Percentiles rank a stretch among this genome's conserved stretches.
Conservation (phyloP, 306 rosid species). For the Corylus avellana region DNA sequence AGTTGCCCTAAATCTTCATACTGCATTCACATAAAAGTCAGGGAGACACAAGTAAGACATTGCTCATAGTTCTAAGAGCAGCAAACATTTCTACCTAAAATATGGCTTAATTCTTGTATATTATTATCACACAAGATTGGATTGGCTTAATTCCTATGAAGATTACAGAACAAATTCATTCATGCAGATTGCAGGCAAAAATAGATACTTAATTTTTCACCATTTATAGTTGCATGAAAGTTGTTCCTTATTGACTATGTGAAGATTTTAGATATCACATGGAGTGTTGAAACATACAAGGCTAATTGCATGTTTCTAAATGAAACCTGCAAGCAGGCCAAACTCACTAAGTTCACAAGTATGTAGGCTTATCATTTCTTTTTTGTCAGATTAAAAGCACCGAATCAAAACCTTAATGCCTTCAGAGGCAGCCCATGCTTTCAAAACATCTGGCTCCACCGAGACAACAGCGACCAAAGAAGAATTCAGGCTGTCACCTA, state of each 20-base stretch:
- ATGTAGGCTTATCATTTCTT: slow-evolving; percentile 2
- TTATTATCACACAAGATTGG: background rate
- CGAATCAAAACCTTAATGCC: slow-evolving; percentile 60
- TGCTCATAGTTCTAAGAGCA: background rate
- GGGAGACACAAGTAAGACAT: slow-evolving; percentile 18
- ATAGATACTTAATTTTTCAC: background rate
- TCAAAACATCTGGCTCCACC: slow-evolving; percentile 72
- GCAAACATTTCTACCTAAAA: background rate
- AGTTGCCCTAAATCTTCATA: slow-evolving; percentile 62
- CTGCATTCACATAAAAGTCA: slow-evolving; percentile 46
- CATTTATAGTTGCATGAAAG: background rate
- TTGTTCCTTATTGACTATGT: background rate
- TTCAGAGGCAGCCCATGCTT: slow-evolving; percentile 85
- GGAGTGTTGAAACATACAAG: background rate
- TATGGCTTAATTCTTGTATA: background rate
- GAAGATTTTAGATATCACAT: too few species aligned
- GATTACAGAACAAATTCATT: background rate
- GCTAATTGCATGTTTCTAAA: slow-evolving; percentile 3
- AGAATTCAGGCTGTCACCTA: slow-evolving; percentile 95
- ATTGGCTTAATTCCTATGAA: background rate
- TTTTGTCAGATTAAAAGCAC: slow-evolving; percentile 10
- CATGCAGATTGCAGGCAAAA: background rate
- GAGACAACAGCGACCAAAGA: slow-evolving; percentile 79
- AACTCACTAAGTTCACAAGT: background rate
- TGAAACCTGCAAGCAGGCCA: background rate